A percentile compares a stretch with the other conserved stretches of the same genome.
Conservation (phyloP, 1,284 basidiomycete species). For the Agaricales sp. region DNA sequence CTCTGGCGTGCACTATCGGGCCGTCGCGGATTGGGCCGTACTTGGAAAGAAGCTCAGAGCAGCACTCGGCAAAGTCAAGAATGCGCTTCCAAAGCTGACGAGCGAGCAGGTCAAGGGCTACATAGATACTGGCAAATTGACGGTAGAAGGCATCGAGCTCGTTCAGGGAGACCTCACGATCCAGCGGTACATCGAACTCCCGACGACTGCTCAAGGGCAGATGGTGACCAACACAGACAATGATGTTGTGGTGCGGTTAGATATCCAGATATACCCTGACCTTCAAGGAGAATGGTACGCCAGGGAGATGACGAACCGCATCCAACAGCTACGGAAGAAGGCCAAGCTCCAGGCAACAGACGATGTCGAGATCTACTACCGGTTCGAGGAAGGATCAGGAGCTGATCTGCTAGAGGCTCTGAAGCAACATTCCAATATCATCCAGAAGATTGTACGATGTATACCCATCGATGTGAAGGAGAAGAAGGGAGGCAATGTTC, state of each 20-base stretch:
- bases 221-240: constrained; percentile 88
- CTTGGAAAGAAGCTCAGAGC: constrained; percentile 93
- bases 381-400: constrained; percentile 64
- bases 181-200: constrained; percentile 83
- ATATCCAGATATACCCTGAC: constrained; percentile 81
- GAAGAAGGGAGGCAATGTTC: constrained; percentile 30
- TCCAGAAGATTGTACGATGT: constrained; percentile 71
- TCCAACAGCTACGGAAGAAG: constrained; percentile 95
- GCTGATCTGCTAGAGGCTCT: constrained; percentile 68
- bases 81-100: constrained; percentile 71
- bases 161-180: constrained; percentile 86
- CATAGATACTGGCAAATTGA: constrained; percentile 66
- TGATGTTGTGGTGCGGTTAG: constrained; percentile 90
- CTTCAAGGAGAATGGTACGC: constrained; percentile 84
- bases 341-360: constrained; percentile 93
- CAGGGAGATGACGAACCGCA: constrained; percentile 86
- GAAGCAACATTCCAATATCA: constrained; percentile 56
- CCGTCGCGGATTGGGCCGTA: constrained; percentile 91
- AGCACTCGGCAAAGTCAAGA: constrained; percentile 87
- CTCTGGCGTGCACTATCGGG: constrained; percentile 88
- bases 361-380: constrained; percentile 86
- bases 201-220: constrained; percentile 44
- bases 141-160: constrained; percentile 85
- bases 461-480: constrained; percentile 55
- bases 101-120: constrained; percentile 84